Percentiles rank a stretch among this genome's conserved stretches.
Evolutionary conservation across 2,329 filamentous ascomycete species (phyloP).

Genomic region (Colletotrichum higginsianum): DNA sequence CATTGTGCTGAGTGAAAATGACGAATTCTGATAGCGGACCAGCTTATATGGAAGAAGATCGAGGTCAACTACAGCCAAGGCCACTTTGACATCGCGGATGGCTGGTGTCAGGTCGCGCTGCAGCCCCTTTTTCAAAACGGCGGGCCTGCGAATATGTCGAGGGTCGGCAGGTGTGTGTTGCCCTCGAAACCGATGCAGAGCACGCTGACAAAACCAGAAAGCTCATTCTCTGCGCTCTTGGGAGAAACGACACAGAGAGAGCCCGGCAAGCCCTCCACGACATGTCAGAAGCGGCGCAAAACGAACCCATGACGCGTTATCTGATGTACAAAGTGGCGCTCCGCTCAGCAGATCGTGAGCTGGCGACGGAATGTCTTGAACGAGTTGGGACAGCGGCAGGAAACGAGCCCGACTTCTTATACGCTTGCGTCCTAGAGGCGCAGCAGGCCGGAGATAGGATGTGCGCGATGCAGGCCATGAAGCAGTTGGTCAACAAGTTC

Average conservation of each 20-base stretch:
- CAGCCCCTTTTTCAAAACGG: constrained; percentile 77
- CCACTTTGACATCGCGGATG: constrained; percentile 68
- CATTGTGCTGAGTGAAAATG: too few relatives aligned
- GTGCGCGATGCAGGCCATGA: constrained; percentile 63
- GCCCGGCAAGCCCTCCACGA: constrained; percentile 70
- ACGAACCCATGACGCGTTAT: constrained; percentile 78
- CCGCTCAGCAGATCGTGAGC: constrained; percentile 67
- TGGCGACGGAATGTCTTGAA: constrained; percentile 76
- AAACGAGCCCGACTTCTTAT: constrained; percentile 76
- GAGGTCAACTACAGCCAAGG: constrained; percentile 70
- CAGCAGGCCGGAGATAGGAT: constrained; percentile 74
- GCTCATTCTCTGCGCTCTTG: constrained; percentile 78
- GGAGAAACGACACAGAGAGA: constrained; percentile 66
- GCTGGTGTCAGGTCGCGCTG: constrained; percentile 81
- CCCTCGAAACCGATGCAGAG: neutral
- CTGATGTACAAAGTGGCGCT: constrained; percentile 83
- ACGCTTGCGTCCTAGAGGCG: constrained; percentile 85
- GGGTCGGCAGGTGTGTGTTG: constrained; percentile 72
- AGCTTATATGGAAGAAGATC: constrained; percentile 88
- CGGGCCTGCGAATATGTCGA: constrained; percentile 76
- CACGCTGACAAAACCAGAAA: constrained; percentile 68
- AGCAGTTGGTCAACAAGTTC: constrained; percentile 50
- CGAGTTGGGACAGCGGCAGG: constrained; percentile 67
- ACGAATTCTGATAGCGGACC: constrained; percentile 34
- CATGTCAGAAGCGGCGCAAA: constrained; percentile 71